Percentiles rank a stretch among this genome's conserved stretches.
These are phyloP conservation scores for Phlebiopsis flavidoalba DNA, from an alignment of 768 basidiomycete genomes.

Conservation along the genomic window DNA sequence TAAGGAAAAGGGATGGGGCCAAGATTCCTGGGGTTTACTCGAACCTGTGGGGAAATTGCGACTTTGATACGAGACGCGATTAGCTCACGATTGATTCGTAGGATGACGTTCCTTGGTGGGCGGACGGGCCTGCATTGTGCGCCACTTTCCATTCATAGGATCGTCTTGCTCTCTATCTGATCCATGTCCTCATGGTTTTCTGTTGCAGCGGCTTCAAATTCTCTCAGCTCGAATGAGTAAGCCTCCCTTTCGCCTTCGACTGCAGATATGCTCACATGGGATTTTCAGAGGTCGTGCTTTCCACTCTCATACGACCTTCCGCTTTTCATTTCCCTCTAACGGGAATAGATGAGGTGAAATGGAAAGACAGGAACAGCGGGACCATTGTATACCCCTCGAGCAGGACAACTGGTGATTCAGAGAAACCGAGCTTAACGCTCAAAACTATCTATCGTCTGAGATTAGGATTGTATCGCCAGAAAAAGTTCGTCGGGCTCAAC, in stretches of 20 bases:
- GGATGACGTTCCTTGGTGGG: constrained; percentile 15
- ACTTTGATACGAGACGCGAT: neutral
- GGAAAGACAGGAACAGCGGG: no score
- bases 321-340: constrained; percentile 12
- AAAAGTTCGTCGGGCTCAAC: no score
- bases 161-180: neutral
- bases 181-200: neutral
- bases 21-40: constrained; percentile 41
- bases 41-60: constrained; percentile 29
- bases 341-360: no score
- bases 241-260: neutral
- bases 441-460: no score
- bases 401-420: no score
- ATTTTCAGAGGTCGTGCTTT: constrained; percentile 24
- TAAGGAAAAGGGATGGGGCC: no score
- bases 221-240: constrained; percentile 16
- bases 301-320: constrained; percentile 22
- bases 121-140: constrained; percentile 12
- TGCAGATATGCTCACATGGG: neutral
- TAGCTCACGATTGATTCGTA: neutral
- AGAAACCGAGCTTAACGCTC: no score
- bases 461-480: no score
- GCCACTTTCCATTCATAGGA: neutral
- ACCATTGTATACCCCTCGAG: no score
- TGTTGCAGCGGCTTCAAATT: constrained; percentile 15